These are phyloP conservation scores for Neurospora sp. DNA, from an alignment of 2,329 filamentous ascomycete species.

Conservation along the genomic window DNA sequence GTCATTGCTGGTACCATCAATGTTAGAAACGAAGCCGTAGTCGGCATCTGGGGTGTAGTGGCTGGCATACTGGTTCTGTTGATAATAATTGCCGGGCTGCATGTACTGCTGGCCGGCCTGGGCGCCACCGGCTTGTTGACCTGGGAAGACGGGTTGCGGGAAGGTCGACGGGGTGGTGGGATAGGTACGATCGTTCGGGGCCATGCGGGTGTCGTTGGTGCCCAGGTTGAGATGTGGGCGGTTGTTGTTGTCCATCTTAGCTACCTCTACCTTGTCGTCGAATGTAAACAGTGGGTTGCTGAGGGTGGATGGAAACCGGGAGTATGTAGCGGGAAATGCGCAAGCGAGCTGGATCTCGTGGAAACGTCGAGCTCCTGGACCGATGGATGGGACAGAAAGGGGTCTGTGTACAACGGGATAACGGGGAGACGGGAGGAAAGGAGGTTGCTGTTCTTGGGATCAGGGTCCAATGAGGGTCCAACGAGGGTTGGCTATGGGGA, in stretches of 20 bases:
- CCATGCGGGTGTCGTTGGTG: slow-evolving; percentile 55
- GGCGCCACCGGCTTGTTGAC: slow-evolving; percentile 38
- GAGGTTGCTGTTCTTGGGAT: slow-evolving; percentile 11
- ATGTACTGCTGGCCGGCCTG: slow-evolving; percentile 31
- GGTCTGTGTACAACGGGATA: slow-evolving; percentile 3
- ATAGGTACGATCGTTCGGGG: slow-evolving; percentile 58
- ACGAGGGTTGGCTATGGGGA: slow-evolving; percentile 5
- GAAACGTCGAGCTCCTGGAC: slow-evolving; percentile 1
- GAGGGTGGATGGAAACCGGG: not conserved
- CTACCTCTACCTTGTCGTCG: not conserved
- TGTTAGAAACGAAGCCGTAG: slow-evolving; percentile 35
- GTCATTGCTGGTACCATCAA: slow-evolving; percentile 58
- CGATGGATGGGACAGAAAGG: slow-evolving; percentile 10
- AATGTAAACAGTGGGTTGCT: slow-evolving; percentile 1
- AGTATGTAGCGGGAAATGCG: not conserved
- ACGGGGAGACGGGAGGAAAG: not conserved
- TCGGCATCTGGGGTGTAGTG: slow-evolving; percentile 29
- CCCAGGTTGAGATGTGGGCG: slow-evolving; percentile 57
- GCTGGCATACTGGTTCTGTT: slow-evolving; percentile 13
- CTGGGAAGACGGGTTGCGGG: slow-evolving; percentile 70
- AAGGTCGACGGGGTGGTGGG: slow-evolving; percentile 92
- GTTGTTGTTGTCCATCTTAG: slow-evolving; percentile 40
- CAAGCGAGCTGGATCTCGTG: slow-evolving; percentile 2
- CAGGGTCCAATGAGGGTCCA: slow-evolving; percentile 10
- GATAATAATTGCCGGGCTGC: slow-evolving; percentile 12